Conservation (phyloP, 345 rosid species). For the Brassica incana region DNA sequence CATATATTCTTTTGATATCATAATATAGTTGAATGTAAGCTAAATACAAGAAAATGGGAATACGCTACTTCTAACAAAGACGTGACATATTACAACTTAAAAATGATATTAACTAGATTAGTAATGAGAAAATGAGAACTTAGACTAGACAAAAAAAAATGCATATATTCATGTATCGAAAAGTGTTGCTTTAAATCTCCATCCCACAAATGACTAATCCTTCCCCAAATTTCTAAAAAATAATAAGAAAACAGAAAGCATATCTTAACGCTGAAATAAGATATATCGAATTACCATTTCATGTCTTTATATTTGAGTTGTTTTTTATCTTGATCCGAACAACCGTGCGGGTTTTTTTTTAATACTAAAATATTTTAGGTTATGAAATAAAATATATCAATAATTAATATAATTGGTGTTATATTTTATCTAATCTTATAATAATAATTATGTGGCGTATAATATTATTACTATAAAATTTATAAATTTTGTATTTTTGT, state of each 20-base stretch:
- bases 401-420: too few species aligned
- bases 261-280: not conserved
- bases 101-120: conserved; percentile 13
- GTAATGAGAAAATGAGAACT: conserved; percentile 7
- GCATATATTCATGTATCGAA: conserved; percentile 28
- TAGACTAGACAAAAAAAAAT: conserved; percentile 1
- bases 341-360: too few species aligned
- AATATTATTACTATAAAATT: too few species aligned
- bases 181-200: conserved; percentile 34
- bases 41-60: conserved; percentile 1
- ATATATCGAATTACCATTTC: not conserved
- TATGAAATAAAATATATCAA: too few species aligned
- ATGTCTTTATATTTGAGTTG: not conserved
- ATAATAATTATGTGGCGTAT: too few species aligned
- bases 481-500: too few species aligned
- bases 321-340: not conserved
- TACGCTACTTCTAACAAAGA: conserved; percentile 9
- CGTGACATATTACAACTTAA: conserved; percentile 15
- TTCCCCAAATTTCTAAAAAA: not conserved
- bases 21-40: not conserved
- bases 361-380: too few species aligned
- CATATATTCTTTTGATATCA: not conserved
- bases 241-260: conserved; percentile 8
- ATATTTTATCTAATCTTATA: too few species aligned
- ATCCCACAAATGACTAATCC: conserved; percentile 30